A percentile compares a stretch with the other conserved stretches of the same genome.
Evolutionary conservation across 1,284 basidiomycete species (phyloP).

Genomic region (Ceratobasidium sp.): DNA sequence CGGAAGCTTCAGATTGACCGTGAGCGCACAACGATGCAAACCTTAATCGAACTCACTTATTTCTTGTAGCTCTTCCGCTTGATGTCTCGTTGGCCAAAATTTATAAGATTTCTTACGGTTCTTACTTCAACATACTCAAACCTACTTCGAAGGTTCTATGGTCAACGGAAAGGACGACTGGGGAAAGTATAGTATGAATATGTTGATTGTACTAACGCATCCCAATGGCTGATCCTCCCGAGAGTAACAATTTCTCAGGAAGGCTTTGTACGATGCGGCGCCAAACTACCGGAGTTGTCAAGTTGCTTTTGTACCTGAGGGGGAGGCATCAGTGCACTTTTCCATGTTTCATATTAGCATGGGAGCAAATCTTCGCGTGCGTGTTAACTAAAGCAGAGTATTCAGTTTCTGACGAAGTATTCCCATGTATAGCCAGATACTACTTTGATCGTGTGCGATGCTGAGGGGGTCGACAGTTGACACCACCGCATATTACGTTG

Average conservation of each 20-base stretch:
- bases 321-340: constrained; percentile 38
- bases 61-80: constrained; percentile 9
- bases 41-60: no score
- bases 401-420: background rate
- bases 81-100: constrained; percentile 3
- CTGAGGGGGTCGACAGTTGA: constrained; percentile 41
- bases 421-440: background rate
- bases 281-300: background rate
- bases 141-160: constrained; percentile 13
- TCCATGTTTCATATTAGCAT: constrained; percentile 9
- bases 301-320: constrained; percentile 35
- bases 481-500: constrained; percentile 37
- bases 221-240: constrained; percentile 21
- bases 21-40: no score
- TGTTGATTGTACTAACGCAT: constrained; percentile 8
- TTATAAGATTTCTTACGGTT: constrained; percentile 24
- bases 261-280: background rate
- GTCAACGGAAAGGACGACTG: constrained; percentile 2
- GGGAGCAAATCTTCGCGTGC: background rate
- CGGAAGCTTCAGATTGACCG: background rate
- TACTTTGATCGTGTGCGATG: constrained; percentile 39
- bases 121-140: constrained; percentile 13
- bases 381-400: background rate
- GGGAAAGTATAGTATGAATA: background rate
- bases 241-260: constrained; percentile 10